These are phyloP conservation scores for Colletotrichum abscissum DNA, from an alignment of 2,329 filamentous ascomycete genomes.

Conservation along the genomic window DNA sequence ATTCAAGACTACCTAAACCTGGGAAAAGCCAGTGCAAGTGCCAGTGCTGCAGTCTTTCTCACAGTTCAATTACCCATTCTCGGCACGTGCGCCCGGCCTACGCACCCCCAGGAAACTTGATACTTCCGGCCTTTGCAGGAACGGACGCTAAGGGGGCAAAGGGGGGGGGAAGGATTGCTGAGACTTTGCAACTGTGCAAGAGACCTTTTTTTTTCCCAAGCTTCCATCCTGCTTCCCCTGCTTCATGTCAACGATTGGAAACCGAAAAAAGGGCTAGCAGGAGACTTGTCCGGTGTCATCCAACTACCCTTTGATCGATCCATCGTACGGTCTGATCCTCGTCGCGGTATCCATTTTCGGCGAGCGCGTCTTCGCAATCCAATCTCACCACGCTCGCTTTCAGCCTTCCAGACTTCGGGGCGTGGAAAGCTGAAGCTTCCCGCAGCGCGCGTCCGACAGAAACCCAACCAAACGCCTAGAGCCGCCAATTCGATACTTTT, in stretches of 20 bases:
- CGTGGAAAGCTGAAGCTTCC: no score
- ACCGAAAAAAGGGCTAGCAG: neutral
- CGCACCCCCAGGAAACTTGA: neutral
- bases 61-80: neutral
- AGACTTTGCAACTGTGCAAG: neutral
- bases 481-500: neutral
- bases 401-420: no score
- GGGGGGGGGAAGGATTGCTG: no score
- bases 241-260: neutral
- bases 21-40: neutral
- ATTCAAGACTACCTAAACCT: no score
- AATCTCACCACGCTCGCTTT: neutral
- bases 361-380: neutral
- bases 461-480: neutral
- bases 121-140: slow-evolving; percentile 13
- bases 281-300: slow-evolving; percentile 12
- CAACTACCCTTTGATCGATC: neutral
- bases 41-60: neutral
- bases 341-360: slow-evolving; percentile 3
- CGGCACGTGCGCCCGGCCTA: neutral
- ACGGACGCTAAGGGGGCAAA: neutral
- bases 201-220: neutral
- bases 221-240: neutral
- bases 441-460: neutral
- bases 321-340: neutral